A percentile compares a stretch with the other conserved stretches of the same genome.
phyloP scores from a whole-genome alignment of 192 early-diverging fungal genomes.

The Podila clonocystis region DNA sequence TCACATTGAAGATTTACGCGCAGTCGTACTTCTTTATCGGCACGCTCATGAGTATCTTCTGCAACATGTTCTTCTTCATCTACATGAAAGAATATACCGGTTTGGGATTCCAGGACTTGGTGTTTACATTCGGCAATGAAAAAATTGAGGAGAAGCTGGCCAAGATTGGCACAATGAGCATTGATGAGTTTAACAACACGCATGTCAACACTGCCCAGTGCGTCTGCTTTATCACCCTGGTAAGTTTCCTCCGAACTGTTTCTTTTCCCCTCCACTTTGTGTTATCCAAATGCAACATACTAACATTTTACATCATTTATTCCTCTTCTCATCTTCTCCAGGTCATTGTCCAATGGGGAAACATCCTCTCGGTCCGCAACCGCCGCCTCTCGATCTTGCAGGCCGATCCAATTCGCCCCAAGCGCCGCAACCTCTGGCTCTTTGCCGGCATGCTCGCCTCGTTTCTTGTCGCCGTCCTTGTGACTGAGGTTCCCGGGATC shows the following conservation, averaged over 20 bases:
- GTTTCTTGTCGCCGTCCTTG: constrained; percentile 56
- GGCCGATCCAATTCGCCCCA: constrained; percentile 68
- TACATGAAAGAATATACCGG: constrained; percentile 71
- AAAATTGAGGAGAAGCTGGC: constrained; percentile 9
- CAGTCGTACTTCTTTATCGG: constrained; percentile 89
- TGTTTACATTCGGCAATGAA: constrained; percentile 42
- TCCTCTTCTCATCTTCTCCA: too few relatives aligned
- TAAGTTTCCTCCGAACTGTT: too few relatives aligned
- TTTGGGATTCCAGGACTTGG: constrained; percentile 54
- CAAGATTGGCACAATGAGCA: constrained; percentile 14
- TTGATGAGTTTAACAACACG: constrained; percentile 33
- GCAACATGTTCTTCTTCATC: constrained; percentile 75
- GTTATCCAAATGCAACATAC: too few relatives aligned
- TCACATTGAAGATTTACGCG: constrained; percentile 69
- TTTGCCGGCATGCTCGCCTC: constrained; percentile 61
- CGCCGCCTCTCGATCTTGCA: constrained; percentile 68
- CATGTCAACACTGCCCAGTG: constrained; percentile 64
- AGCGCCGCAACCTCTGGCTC: constrained; percentile 65
- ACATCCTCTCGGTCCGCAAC: constrained; percentile 67
- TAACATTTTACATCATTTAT: too few relatives aligned
- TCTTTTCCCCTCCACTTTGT: too few relatives aligned
- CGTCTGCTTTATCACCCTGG: constrained; percentile 69
- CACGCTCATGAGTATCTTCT: constrained; percentile 69
- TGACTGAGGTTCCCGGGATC: constrained; percentile 62
- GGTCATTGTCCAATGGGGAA: constrained; percentile 70